Base-by-base conservation (phyloP, 2,329 filamentous ascomycete species). In the Beauveria rudraprayagi region DNA sequence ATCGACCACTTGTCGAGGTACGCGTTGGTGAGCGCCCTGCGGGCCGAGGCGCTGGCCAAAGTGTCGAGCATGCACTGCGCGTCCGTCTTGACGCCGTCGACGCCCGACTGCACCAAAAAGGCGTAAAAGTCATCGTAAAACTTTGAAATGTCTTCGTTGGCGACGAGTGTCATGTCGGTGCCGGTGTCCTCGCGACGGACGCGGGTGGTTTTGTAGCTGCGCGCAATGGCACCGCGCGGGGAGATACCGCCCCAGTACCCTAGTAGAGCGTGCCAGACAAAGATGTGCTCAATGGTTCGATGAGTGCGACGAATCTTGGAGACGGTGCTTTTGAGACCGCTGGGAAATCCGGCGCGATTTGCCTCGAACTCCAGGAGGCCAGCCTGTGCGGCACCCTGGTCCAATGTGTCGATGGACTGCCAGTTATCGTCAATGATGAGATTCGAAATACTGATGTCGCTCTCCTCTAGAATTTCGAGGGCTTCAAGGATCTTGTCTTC, bases 371-470 rank as follows among this genome's bases (percentile, higher is more conserved):
- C 83, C 10, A 84, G 83, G 91, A 90, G 96, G 28, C 86, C 82
- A 61, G 82, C 75, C 55, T 83, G 80, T 19, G 78, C 77, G 5
- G 78, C 69, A 0, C 79, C 79, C 26, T 70, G 67, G 34, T 79
- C 75, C 5, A 16, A 3, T 4, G 24, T 66, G 65, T 83, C 84
- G 52, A 96, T 80, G 9, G 88, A 84, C 73, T 96, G 92, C 94
- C 94, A 99, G 67, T 95, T 96, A 70, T 99, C 94, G 67, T 99
- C 94, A 64, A 99, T 96, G 63, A 97, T 96, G 2, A 99, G 79
- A 68, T 87, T 96, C 0, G 86, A 87, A 51, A 97, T 81, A 47
- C 88, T 86, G 68, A 99, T 90, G 1, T 87, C 83, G 61, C 89
- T 82, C 34, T 85, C 78, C 5, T 86, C 82, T 11, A 99, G 77